Base-by-base conservation (phyloP, 2,329 filamentous ascomycete species). In the Aaosphaeria arxii region DNA sequence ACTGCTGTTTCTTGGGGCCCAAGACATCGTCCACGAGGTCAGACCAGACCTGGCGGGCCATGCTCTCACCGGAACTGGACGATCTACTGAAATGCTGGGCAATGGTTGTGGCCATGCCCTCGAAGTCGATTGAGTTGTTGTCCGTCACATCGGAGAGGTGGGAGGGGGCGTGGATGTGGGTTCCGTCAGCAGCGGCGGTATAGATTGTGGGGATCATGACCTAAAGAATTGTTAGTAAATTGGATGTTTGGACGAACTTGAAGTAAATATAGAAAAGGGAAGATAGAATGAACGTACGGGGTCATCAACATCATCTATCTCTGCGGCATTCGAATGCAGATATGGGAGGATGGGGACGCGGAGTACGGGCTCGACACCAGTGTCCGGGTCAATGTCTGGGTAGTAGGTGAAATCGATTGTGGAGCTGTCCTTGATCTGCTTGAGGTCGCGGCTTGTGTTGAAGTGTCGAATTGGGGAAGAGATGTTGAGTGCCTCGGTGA, bases 371-470 rank as follows among this genome's bases (percentile, higher is more conserved):
- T 64, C 61, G 41, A 64, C 54, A 11, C 66, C 49, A 11, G 63
- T 56, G 43, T 77, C 73, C 31, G 75, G 66, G 44, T 76, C 71
- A 55, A 77, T 72, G 47, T 74, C 72, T 33, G 83, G 83, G 56
- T 85, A 73, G 71, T 78, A 84, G 57, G 77, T 77, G 60, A 85
- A 84, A 71, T 86, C 83, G 50, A 86, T 80, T 39, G 82, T 82
- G 38, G 80, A 83, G 50, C 68, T 71, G 69, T 85, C 82, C 46
- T 78, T 75, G 53, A 79, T 74, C 30, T 79, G 70, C 63, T 84
- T 83, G 45, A 77, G 70, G 51, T 75, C 67, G 51, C 79, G 79
- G 53, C 77, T 81, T 51, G 82, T 84, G 71, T 85, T 85, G 76
- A 86, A 84, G 61, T 79, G 75, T 47, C 81, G 78, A 67, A 70